Evolutionary conservation across 202 grass and related monocot species (phyloP), one percentile per base, ranked within the genome.

Genomic region (Bolboschoenoplectus hybrid): DNA sequence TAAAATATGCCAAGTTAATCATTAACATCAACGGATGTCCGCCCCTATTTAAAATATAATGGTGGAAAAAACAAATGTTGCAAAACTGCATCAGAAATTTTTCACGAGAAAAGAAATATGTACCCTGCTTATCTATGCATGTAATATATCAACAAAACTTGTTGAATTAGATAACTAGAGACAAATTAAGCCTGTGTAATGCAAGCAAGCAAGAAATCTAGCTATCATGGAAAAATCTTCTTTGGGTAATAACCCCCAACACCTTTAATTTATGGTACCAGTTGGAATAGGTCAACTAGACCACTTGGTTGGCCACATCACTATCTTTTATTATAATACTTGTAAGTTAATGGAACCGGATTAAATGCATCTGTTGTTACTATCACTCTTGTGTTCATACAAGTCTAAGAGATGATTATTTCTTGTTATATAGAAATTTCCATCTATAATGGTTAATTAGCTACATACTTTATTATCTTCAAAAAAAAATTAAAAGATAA

Each of bases 401-500:
- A 6, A 57, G 32, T 6, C 1, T 52, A 13, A 16, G 3, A 77
- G 32, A 56, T 77, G 34, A 56, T 50, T 17, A 55, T 56, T 77
- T 17, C 14, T 4, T 60, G 58, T 32, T 51, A 10, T 1, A 69
- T 20, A 45, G 7, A 32, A 51, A 12, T 5, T 74, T 0, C 34
- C 75, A 80, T 58, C 7, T 60, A 60, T 60, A 60, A 43, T 43
- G 53, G 52, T 60, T 40, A 79, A 60, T 40, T 79, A 58, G 20
- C 16, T 46, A 8, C 16, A 35, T 16, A 13, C 36, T 68, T 14
- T 17, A 7, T 43, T 68, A 7, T 68, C 12, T 68, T 2, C 14
- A 55, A 55, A 55, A 55, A 55, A 55, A 14, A 1, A 26, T 26
- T 26, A 26, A 26, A 26, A 26, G 26, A 26, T 50, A 6, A 50